Percentiles rank a stretch among this genome's conserved stretches.
Evolutionary conservation across 129 eudicot species (phyloP).

Genomic region (Artemisia tridentata): DNA sequence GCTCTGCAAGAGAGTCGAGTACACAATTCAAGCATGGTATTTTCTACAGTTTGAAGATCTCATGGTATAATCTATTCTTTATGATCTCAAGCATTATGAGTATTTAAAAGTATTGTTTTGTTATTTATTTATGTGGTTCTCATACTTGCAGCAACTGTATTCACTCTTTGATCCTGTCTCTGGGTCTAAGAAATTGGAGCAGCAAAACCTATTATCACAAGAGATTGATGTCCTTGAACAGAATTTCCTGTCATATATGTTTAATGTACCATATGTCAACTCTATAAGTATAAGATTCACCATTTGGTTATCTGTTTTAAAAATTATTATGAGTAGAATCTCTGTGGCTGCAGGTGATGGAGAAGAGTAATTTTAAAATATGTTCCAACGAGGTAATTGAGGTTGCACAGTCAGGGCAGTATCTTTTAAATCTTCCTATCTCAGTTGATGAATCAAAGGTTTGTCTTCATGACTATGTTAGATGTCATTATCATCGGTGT

Average conservation of each 20-base stretch:
- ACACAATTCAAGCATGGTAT: too few relatives aligned
- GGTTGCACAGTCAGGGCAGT: conserved; percentile 83
- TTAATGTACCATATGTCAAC: conserved; percentile 44
- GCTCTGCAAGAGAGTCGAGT: too few relatives aligned
- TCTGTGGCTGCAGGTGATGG: conserved; percentile 60
- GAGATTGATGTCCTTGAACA: conserved; percentile 88
- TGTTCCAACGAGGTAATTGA: conserved; percentile 83
- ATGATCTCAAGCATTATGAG: not conserved
- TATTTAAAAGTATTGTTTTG: not conserved
- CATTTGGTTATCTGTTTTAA: too few relatives aligned
- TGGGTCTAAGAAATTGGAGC: conserved; percentile 79
- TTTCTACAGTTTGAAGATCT: conserved; percentile 92
- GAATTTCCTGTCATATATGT: conserved; percentile 75
- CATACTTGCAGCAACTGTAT: conserved; percentile 73
- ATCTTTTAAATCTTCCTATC: conserved; percentile 94
- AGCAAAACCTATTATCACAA: conserved; percentile 79
- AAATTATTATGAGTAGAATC: not conserved
- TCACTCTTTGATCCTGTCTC: conserved; percentile 88
- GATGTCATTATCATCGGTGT: not conserved
- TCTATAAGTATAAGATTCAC: too few relatives aligned
- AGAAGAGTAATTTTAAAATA: conserved; percentile 91
- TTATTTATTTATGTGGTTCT: not conserved
- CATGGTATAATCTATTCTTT: conserved; percentile 51
- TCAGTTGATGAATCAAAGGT: conserved; percentile 95
- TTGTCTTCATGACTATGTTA: conserved; percentile 13